Conservation (phyloP, 1,284 basidiomycete species). For the Rhodotorula sp. region DNA sequence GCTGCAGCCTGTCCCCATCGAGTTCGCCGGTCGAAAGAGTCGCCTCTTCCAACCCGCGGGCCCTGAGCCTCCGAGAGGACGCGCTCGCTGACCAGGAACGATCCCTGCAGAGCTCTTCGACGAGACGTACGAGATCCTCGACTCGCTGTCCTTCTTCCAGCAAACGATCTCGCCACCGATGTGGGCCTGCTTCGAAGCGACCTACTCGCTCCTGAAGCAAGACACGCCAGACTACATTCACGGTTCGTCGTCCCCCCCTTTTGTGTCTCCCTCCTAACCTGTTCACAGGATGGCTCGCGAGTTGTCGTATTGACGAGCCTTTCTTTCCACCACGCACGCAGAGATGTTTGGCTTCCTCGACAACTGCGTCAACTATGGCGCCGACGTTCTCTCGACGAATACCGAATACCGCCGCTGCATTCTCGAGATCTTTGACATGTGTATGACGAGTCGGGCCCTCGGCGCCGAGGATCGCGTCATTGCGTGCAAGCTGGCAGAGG, state of each 20-base stretch:
- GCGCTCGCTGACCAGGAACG: constrained; percentile 3
- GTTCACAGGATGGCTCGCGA: neutral
- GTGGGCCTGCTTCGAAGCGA: constrained; percentile 83
- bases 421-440: constrained; percentile 77
- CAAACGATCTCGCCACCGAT: constrained; percentile 72
- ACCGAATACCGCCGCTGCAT: constrained; percentile 77
- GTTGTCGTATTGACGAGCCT: constrained; percentile 4
- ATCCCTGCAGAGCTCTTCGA: constrained; percentile 75
- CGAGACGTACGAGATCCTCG: constrained; percentile 82
- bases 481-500: constrained; percentile 82
- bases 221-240: constrained; percentile 83
- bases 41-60: neutral
- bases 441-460: constrained; percentile 68
- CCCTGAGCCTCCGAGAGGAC: neutral
- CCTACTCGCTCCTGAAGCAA: constrained; percentile 79
- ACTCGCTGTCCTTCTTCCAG: constrained; percentile 79
- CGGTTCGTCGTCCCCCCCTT: constrained; percentile 53
- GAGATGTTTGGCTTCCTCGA: constrained; percentile 88
- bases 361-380: constrained; percentile 84
- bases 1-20: constrained; percentile 11
- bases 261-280: neutral
- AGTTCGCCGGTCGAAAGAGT: neutral
- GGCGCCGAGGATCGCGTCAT: constrained; percentile 80
- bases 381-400: constrained; percentile 68
- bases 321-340: constrained; percentile 43